Conservation (phyloP, 805 yeast species). For the Helenozyma baotianmanensis region DNA sequence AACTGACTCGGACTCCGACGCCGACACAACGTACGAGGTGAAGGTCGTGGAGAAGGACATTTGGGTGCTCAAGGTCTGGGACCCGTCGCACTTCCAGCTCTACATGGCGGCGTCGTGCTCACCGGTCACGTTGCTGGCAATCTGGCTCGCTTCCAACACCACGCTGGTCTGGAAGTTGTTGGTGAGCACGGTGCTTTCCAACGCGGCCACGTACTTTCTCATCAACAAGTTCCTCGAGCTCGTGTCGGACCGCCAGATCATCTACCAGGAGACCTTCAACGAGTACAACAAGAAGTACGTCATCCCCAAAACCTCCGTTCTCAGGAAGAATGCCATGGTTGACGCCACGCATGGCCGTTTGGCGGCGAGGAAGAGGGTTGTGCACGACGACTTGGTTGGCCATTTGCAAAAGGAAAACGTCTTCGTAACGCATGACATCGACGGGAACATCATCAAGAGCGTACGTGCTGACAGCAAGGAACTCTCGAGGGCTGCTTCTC, state of each 20-base stretch:
- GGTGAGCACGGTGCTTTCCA: constrained; percentile 27
- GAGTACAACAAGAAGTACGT: constrained; percentile 64
- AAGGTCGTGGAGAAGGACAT: constrained; percentile 27
- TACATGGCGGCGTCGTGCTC: constrained; percentile 51
- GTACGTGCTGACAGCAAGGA: constrained; percentile 13
- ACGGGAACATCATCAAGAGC: constrained; percentile 26
- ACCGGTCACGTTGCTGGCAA: constrained; percentile 47
- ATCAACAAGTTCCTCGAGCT: constrained; percentile 43
- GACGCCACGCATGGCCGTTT: constrained; percentile 48
- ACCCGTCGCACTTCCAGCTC: constrained; percentile 56
- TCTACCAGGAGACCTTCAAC: constrained; percentile 54
- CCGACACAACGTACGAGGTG: constrained; percentile 19
- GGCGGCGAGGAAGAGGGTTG: constrained; percentile 22
- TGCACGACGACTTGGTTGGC: constrained; percentile 17
- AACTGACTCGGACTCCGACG: constrained; percentile 17
- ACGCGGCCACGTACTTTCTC: constrained; percentile 34
- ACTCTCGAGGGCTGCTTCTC: constrained; percentile 10
- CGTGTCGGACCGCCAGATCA: constrained; percentile 54
- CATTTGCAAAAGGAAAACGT: constrained; percentile 27
- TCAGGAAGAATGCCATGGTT: constrained; percentile 55
- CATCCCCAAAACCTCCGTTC: constrained; percentile 49
- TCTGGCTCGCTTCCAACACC: constrained; percentile 24
- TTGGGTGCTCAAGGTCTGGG: constrained; percentile 64
- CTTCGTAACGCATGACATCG: constrained; percentile 49
- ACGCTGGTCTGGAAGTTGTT: constrained; percentile 29